Base-by-base conservation (phyloP, 768 basidiomycete species). In the Lactarius sanguifluus region DNA sequence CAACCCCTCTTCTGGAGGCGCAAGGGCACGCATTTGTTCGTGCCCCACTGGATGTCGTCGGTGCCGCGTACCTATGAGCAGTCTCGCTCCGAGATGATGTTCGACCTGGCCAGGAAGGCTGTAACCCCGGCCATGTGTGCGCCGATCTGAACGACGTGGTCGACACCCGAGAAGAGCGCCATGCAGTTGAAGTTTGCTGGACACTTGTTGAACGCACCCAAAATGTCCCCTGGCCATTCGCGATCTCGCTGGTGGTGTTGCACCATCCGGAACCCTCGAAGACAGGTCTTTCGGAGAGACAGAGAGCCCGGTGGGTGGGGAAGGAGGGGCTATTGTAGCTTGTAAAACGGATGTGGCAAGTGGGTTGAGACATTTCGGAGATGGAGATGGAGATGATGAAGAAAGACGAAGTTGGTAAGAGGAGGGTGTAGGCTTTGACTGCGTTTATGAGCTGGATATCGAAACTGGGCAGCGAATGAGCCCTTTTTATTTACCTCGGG, bases 241-340 rank as follows among this genome's bases (percentile, higher is more conserved):
- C 40, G 8, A 59, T 32, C 30, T 65, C 30, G 41, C 20, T 25
- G 32, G 41, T 0, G 32, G 40, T 36, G 40, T 12, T 13, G 32
- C 64, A 59, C 64, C 40, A 65, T 5, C 54, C 59, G 15, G 40
- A 5, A 28, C 30, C 58, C 12, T 28, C 23, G 40, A 60, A 43
- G 8, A 34, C 15, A 12, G 30, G 30, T 23, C 20, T n/a, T 23
- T 18, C 30, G 1, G 64, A 45, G 36, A 45, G 58, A 1, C 56
- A 16, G 16, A 60, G 9, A 1, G 41, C 5, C 59, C 41, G 43
- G 10, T 56, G 28, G 4, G 23, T 23, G 2, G 28, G 15, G 16
- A 60, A 56, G 5, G n/a, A 43, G 1, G 59, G 59, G n/a, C 16
- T 1, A n/a, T 8, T 5, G 59, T 43, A 43, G 8, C n/a, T 25